Evolutionary conservation across 73 alveolate species (phyloP).

Genomic region (Paramecium caudatum): DNA sequence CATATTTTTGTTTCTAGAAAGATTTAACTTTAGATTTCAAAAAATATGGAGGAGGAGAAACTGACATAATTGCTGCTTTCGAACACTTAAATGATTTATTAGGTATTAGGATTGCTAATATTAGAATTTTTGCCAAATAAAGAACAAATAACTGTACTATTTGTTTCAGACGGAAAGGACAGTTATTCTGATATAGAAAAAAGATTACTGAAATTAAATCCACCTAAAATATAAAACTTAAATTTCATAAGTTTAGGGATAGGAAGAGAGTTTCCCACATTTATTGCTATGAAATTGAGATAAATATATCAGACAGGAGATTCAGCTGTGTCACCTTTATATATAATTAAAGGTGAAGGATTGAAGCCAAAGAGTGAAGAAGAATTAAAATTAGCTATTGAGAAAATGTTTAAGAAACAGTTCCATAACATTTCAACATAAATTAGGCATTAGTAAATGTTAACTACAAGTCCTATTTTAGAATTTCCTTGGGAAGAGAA

Average conservation of each 20-base stretch:
- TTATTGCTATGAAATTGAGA: slow-evolving; percentile 60
- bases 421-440: too few species aligned
- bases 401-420: too few species aligned
- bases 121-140: too few species aligned
- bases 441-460: too few species aligned
- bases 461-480: neutral
- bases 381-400: too few species aligned
- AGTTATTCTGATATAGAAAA: neutral
- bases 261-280: neutral
- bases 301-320: slow-evolving; percentile 61
- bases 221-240: neutral
- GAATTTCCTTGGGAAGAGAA: neutral
- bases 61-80: too few species aligned
- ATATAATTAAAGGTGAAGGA: neutral
- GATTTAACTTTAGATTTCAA: too few species aligned
- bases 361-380: too few species aligned
- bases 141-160: neutral
- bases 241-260: neutral
- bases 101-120: too few species aligned
- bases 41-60: too few species aligned
- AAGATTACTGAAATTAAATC: neutral
- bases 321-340: slow-evolving; percentile 56
- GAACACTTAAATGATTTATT: too few species aligned
- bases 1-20: too few species aligned
- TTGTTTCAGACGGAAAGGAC: neutral